Evolutionary conservation across 306 rosid species (phyloP), one percentile per base, ranked within the genome.

Genomic region (Quercus cerris): DNA sequence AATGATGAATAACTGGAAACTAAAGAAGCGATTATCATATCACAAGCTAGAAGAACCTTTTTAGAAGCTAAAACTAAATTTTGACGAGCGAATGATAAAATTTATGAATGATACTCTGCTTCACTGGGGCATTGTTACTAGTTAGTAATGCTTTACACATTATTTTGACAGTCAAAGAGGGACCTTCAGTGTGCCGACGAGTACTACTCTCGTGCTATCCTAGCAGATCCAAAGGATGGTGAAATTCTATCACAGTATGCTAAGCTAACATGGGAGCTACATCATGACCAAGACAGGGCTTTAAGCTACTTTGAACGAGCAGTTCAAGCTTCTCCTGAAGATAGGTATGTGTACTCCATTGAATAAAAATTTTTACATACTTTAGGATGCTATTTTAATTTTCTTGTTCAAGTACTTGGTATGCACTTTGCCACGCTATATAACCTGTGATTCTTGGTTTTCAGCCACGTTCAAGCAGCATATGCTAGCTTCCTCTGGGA

Each of bases 401-500:
- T 61, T 23, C 44, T 25, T 25, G 54, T 14, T n/a, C 71, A 22
- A 54, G 10, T 35, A 5, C 2, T 22, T 31, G 52, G 10, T 23
- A 11, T 41, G 18, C n/a, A 30, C 69, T 18, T n/a, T 66, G 82
- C 67, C 63, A 68, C 30, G 14, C 20, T 31, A 13, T 82, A 58
- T 74, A 44, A 84, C 44, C 55, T 55, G 38, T 9, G 67, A 20
- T 71, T 70, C 63, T 66, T 61, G 61, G 54, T 75, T 88, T 71
- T 58, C 97, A 95, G 99, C 81, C 85, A 90, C 76, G 97, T 93
- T 69, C 96, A 93, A 4, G 99, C 98, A 0, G 92, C 96, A 35
- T 90, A 95, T 74, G 99, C 99, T 28, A 77, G 85, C 62, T 95
- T 95, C 80, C 96, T 95, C 31, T 95, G 98, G 99, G 89, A 91